Base-by-base conservation (phyloP, 805 yeast genomes). In the Saccharomycopsis olivae region DNA sequence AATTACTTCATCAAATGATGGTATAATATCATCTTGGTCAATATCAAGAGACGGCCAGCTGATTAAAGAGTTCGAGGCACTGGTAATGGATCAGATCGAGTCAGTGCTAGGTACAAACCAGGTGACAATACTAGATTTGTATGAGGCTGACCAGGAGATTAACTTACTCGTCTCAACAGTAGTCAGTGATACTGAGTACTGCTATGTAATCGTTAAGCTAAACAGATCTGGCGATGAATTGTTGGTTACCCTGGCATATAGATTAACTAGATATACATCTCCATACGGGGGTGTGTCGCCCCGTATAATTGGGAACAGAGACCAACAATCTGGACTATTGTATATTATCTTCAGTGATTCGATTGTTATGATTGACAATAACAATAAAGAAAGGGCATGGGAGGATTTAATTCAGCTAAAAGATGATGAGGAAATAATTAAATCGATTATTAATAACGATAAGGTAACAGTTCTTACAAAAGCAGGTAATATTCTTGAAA, bases 371-470 rank as follows among this genome's bases (percentile, higher is more conserved):
- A 67, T 82, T 1, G 94, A 83, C 49, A 36, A 19, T 10, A 15
- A 66, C 16, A 49, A 53, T 25, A 53, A 55, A 46, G 54, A 57
- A 42, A 62, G 62, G 43, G 69, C 78, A 50, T 88, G 95, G 95
- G 95, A 87, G 56, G 96, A 89, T 54, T 62, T 73, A 10, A 64
- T 88, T 10, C 60, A 67, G 4, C 69, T 88, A 47, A 74, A 73
- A 44, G 44, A 65, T 1, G 64, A 67, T 14, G 66, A 77, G 4
- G 54, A 64, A 0, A 61, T 85, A 15, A 59, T 79, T 27, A 87
- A 88, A 0, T 57, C 64, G 41, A 85, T 84, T 1, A 62, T 61
- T 44, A 38, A 43, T 11, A 47, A 47, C 6, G 41, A 78, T 1
- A 65, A 80, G 1, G 54, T 78, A 5, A 60, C 61, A 11, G 48